Evolutionary conservation across 768 basidiomycete genomes (phyloP).

Genomic region (Kwoniella europaea): DNA sequence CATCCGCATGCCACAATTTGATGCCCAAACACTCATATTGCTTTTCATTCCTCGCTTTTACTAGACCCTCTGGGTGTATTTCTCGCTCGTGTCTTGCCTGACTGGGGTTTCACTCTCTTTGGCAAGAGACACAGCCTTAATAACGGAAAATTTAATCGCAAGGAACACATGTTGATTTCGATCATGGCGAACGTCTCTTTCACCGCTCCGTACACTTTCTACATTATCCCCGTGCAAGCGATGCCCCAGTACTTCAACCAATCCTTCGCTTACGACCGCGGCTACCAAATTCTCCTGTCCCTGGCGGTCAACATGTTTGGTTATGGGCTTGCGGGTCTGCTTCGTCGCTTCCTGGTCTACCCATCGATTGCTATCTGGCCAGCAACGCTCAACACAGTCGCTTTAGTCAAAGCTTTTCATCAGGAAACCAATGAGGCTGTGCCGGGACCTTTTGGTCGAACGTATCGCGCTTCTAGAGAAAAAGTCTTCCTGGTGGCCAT

Average conservation of each 20-base stretch:
- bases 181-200: constrained; percentile 49
- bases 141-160: constrained; percentile 46
- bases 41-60: neutral
- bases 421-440: constrained; percentile 80
- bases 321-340: constrained; percentile 89
- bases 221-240: constrained; percentile 45
- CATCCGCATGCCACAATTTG: neutral
- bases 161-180: constrained; percentile 52
- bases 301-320: constrained; percentile 88
- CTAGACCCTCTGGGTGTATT: constrained; percentile 36
- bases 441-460: constrained; percentile 81
- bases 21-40: neutral
- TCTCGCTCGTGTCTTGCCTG: constrained; percentile 32
- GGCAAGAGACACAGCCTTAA: constrained; percentile 37
- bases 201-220: constrained; percentile 47
- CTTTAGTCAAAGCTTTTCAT: constrained; percentile 46
- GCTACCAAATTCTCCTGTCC: constrained; percentile 64
- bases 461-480: constrained; percentile 13
- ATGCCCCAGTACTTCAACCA: constrained; percentile 52
- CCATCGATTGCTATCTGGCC: constrained; percentile 64
- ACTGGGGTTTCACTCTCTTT: constrained; percentile 31
- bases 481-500: constrained; percentile 19
- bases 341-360: constrained; percentile 87
- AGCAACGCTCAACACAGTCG: constrained; percentile 11
- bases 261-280: constrained; percentile 49